These are phyloP conservation scores for Lepraria neglecta DNA, from an alignment of 495 filamentous ascomycete genomes.

Conservation along the genomic window DNA sequence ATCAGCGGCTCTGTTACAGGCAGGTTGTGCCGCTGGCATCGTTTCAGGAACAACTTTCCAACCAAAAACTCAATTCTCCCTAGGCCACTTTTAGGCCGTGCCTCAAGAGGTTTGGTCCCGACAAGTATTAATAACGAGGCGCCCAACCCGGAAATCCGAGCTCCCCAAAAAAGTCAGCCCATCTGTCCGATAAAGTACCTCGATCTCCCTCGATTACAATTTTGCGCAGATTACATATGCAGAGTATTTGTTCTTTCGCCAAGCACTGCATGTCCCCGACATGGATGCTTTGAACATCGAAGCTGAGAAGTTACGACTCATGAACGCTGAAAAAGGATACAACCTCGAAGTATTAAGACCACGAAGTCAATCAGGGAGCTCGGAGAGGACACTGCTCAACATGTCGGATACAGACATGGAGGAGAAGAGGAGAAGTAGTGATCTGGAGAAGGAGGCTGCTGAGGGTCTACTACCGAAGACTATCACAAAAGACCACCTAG, in stretches of 20 bases:
- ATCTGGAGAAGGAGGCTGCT: constrained; percentile 22
- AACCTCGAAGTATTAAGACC: constrained; percentile 5
- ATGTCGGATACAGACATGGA: constrained; percentile 26
- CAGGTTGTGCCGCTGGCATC: background rate
- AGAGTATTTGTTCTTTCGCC: background rate
- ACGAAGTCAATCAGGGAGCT: constrained; percentile 20
- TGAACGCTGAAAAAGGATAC: constrained; percentile 6
- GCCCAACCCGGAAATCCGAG: constrained; percentile 3
- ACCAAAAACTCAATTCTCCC: background rate
- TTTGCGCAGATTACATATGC: background rate
- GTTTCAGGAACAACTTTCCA: constrained; percentile 6
- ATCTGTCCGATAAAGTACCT: background rate
- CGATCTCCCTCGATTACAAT: too few relatives aligned
- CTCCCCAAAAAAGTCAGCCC: background rate
- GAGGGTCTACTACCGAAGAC: constrained; percentile 17
- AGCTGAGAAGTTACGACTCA: constrained; percentile 11
- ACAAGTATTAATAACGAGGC: background rate
- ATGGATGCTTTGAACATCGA: constrained; percentile 20
- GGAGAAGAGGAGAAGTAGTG: constrained; percentile 17
- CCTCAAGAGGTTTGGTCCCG: constrained; percentile 11
- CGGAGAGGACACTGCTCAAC: constrained; percentile 23
- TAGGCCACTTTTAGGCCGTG: background rate
- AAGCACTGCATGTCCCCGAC: background rate
- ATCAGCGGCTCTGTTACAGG: background rate
- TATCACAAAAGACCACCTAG: constrained; percentile 25